Conservation (phyloP, 257 asterid genomes). For the Lavandula angustifolia region DNA sequence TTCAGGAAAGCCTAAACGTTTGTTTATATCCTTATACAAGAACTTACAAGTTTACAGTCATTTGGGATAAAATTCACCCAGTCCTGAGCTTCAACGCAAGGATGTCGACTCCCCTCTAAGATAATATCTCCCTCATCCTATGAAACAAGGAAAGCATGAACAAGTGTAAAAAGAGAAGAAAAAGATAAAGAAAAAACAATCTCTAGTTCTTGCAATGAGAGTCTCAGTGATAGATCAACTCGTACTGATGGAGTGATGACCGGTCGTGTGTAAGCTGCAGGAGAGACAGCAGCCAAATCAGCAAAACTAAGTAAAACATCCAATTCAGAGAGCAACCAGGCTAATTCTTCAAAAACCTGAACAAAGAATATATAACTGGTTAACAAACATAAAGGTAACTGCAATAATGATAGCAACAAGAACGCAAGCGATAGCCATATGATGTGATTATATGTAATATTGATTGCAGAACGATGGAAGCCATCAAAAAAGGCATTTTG, state of each 20-base stretch:
- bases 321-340: conserved; percentile 76
- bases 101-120: conserved; percentile 95
- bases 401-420: conserved; percentile 5
- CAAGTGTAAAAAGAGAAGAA: neutral
- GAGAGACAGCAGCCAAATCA: conserved; percentile 86
- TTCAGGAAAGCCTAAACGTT: conserved; percentile 26
- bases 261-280: conserved; percentile 86
- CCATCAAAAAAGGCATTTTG: conserved; percentile 10
- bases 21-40: conserved; percentile 27
- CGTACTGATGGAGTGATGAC: conserved; percentile 72
- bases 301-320: conserved; percentile 98
- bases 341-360: conserved; percentile 84
- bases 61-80: conserved; percentile 99
- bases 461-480: conserved; percentile 23
- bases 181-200: conserved; percentile 4
- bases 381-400: neutral
- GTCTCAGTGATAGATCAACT: conserved; percentile 26
- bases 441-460: neutral
- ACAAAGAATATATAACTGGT: conserved; percentile 18
- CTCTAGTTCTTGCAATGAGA: conserved; percentile 23
- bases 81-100: conserved; percentile 99
- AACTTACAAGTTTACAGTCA: conserved; percentile 89
- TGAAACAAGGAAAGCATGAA: conserved; percentile 32
- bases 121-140: conserved; percentile 88
- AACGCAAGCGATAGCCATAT: neutral